These are phyloP conservation scores for Scytalidium sp. DNA, from an alignment of 2,329 filamentous ascomycete genomes.

Conservation along the genomic window DNA sequence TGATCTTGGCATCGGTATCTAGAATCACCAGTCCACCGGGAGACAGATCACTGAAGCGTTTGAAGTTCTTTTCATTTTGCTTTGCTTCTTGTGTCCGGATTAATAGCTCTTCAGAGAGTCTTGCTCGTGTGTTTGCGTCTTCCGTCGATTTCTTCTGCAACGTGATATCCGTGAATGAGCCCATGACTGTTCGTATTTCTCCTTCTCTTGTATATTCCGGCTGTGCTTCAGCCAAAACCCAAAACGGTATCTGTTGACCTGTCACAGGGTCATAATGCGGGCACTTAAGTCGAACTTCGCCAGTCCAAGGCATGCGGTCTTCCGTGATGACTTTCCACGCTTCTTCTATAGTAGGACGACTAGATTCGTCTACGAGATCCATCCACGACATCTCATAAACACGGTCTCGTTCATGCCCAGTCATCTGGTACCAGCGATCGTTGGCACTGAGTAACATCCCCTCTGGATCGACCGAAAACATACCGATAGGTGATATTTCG, in stretches of 20 bases:
- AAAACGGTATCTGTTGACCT: constrained; percentile 62
- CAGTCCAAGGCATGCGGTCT: constrained; percentile 61
- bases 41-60: constrained; percentile 76
- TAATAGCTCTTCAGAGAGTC: constrained; percentile 71
- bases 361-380: constrained; percentile 63
- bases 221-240: constrained; percentile 73
- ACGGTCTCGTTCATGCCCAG: constrained; percentile 58
- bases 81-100: constrained; percentile 57
- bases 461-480: constrained; percentile 73
- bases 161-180: constrained; percentile 79
- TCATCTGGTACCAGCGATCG: constrained; percentile 72
- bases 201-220: constrained; percentile 65
- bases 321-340: constrained; percentile 62
- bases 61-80: constrained; percentile 72
- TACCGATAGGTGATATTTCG: constrained; percentile 76
- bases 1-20: constrained; percentile 63
- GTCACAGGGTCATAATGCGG: constrained; percentile 53
- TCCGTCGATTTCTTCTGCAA: constrained; percentile 81
- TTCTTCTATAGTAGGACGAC: constrained; percentile 51
- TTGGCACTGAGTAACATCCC: constrained; percentile 77
- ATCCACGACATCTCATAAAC: constrained; percentile 66
- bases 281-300: constrained; percentile 68
- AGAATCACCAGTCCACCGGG: constrained; percentile 81
- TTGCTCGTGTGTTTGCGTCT: constrained; percentile 74
- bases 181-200: constrained; percentile 69